Evolutionary conservation across 2,329 filamentous ascomycete genomes (phyloP).

Genomic region (Penicillium sclerotigenum): DNA sequence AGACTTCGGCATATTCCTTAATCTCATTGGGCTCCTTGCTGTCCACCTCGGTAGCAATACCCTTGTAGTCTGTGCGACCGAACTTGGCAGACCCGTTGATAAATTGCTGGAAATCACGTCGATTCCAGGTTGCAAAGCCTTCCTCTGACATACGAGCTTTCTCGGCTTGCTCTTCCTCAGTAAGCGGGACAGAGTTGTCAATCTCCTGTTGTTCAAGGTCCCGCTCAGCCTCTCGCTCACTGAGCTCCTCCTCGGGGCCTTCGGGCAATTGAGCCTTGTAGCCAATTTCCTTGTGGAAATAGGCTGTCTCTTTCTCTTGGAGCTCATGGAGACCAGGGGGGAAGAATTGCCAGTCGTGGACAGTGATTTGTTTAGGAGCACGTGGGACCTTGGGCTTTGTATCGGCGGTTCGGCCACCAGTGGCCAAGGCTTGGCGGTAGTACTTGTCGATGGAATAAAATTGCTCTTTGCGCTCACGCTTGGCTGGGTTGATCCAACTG

Average conservation of each 20-base stretch:
- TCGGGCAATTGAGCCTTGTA: slow-evolving; percentile 91
- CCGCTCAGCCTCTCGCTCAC: slow-evolving; percentile 81
- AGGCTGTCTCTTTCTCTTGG: slow-evolving; percentile 94
- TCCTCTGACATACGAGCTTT: slow-evolving; percentile 78
- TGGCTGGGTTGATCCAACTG: slow-evolving; percentile 96
- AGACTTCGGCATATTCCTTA: slow-evolving; percentile 86
- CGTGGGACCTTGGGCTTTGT: slow-evolving; percentile 93
- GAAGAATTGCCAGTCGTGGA: slow-evolving; percentile 98
- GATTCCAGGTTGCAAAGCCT: slow-evolving; percentile 93
- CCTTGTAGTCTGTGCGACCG: slow-evolving; percentile 78
- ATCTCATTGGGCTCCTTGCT: slow-evolving; percentile 84
- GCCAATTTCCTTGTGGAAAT: slow-evolving; percentile 90
- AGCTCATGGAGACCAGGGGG: slow-evolving; percentile 77
- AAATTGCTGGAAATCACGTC: slow-evolving; percentile 97
- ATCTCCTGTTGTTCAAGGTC: slow-evolving; percentile 88
- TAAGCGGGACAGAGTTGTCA: slow-evolving; percentile 82
- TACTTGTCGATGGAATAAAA: slow-evolving; percentile 99
- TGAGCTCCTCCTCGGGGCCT: slow-evolving; percentile 80
- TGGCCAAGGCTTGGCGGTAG: slow-evolving; percentile 86
- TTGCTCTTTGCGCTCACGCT: slow-evolving; percentile 97
- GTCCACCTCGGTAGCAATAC: slow-evolving; percentile 85
- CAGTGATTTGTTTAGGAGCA: slow-evolving; percentile 84
- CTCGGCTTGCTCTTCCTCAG: slow-evolving; percentile 82
- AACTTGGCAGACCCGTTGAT: slow-evolving; percentile 93
- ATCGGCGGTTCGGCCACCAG: slow-evolving; percentile 72